Percentiles rank a stretch among this genome's conserved stretches.
Evolutionary conservation across 2,329 filamentous ascomycete genomes (phyloP).

Genomic region (Phyllosticta paracitricarpa): DNA sequence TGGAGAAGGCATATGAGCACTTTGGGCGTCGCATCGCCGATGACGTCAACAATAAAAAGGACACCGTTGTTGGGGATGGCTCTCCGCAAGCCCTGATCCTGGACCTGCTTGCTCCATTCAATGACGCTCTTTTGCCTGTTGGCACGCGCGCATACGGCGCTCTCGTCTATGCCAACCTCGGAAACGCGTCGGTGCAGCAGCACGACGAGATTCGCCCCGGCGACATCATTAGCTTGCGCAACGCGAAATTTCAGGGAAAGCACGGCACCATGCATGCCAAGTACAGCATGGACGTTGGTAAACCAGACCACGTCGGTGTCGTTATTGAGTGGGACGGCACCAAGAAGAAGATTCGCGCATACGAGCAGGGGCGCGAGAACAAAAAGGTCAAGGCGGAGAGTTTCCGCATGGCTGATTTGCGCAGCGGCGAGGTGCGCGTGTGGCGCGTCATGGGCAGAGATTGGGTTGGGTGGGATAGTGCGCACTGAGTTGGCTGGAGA

Average conservation of each 20-base stretch:
- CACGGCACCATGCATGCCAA: conserved; percentile 93
- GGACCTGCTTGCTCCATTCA: conserved; percentile 65
- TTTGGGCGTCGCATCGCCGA: conserved; percentile 73
- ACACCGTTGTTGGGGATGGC: conserved; percentile 74
- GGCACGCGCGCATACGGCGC: conserved; percentile 87
- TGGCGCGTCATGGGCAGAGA: conserved; percentile 89
- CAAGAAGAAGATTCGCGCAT: conserved; percentile 92
- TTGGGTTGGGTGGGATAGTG: conserved; percentile 74
- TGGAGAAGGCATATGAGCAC: conserved; percentile 73
- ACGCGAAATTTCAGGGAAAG: conserved; percentile 90
- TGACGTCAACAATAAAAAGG: conserved; percentile 60
- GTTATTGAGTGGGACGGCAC: conserved; percentile 97
- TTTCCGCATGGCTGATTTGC: conserved; percentile 83
- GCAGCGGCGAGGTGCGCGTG: conserved; percentile 90
- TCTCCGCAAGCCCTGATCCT: conserved; percentile 67
- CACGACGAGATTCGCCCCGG: conserved; percentile 88
- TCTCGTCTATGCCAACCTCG: conserved; percentile 86
- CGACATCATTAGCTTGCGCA: conserved; percentile 86
- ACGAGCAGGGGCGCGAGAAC: conserved; percentile 90
- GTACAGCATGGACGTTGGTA: conserved; percentile 80
- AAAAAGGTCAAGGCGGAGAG: conserved; percentile 92
- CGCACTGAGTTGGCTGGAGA: background rate
- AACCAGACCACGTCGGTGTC: conserved; percentile 77
- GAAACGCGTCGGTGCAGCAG: conserved; percentile 82
- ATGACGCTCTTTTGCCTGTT: conserved; percentile 67